Percentiles rank a stretch among this genome's conserved stretches.
Evolutionary conservation across 2,329 filamentous ascomycete genomes (phyloP).

Genomic region (Aspergillus uvarum): DNA sequence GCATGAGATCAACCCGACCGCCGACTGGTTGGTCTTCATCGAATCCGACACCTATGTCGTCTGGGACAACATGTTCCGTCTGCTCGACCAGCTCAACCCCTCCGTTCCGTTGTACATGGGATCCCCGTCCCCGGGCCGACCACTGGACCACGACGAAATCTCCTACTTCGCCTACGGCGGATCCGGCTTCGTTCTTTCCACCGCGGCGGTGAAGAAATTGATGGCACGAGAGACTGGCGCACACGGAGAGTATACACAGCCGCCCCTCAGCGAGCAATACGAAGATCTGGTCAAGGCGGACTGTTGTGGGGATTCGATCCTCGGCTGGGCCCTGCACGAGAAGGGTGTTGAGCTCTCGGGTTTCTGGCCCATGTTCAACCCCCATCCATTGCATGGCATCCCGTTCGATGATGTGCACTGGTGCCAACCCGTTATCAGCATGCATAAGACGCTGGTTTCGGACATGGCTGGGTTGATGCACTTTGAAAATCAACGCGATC

Average conservation of each 20-base stretch:
- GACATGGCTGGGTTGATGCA: constrained; percentile 53
- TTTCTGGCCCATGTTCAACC: constrained; percentile 51
- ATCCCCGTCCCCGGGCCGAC: constrained; percentile 46
- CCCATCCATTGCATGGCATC: constrained; percentile 52
- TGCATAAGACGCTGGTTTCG: constrained; percentile 50
- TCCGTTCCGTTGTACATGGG: constrained; percentile 50
- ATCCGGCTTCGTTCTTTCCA: constrained; percentile 49
- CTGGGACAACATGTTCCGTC: constrained; percentile 50
- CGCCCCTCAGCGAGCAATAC: constrained; percentile 43
- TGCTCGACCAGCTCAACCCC: constrained; percentile 52
- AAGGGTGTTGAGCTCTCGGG: constrained; percentile 49
- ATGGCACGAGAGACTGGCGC: constrained; percentile 21
- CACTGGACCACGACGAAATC: constrained; percentile 12
- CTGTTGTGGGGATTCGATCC: constrained; percentile 55
- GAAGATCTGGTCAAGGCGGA: constrained; percentile 47
- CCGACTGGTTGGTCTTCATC: constrained; percentile 58
- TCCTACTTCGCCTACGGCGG: constrained; percentile 53
- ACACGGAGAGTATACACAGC: constrained; percentile 42
- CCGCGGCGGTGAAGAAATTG: constrained; percentile 47
- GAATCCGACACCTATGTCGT: constrained; percentile 56
- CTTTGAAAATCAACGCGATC: constrained; percentile 34
- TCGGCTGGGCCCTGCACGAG: constrained; percentile 50
- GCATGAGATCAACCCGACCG: constrained; percentile 48
- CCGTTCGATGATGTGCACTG: constrained; percentile 50
- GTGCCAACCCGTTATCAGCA: constrained; percentile 53